Conservation (phyloP, 2,329 filamentous ascomycete genomes). For the Biscogniauxia sp. region DNA sequence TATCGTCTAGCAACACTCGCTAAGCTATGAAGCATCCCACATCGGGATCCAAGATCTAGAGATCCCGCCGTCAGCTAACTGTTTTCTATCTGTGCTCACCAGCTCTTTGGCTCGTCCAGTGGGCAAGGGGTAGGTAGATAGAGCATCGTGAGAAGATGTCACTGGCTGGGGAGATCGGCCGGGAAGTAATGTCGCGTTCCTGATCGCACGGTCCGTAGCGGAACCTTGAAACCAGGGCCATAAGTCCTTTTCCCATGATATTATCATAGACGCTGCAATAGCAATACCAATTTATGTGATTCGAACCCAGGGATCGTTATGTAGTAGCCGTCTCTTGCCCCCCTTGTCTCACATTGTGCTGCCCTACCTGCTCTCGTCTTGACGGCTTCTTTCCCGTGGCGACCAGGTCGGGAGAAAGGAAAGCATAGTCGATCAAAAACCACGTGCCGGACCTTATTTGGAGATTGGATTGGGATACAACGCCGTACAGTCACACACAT, state of each 20-base stretch:
- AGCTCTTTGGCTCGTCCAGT: not conserved
- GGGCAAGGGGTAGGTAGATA: not conserved
- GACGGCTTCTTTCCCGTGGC: slow-evolving; percentile 23
- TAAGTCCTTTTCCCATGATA: slow-evolving; percentile 1
- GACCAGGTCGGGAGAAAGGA: slow-evolving; percentile 24
- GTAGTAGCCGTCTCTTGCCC: slow-evolving; percentile 3
- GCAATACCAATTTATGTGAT: slow-evolving; percentile 10
- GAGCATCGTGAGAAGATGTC: not conserved
- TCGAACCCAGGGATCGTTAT: slow-evolving; percentile 8
- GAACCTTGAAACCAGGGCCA: slow-evolving; percentile 18
- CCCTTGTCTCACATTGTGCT: slow-evolving; percentile 12
- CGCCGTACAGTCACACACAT: slow-evolving; percentile 4
- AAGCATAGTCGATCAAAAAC: slow-evolving; percentile 21
- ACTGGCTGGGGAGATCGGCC: not conserved
- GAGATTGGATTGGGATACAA: slow-evolving; percentile 15
- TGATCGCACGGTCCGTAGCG: slow-evolving; percentile 7
- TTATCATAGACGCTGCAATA: slow-evolving; percentile 9
- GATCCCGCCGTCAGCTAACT: not conserved
- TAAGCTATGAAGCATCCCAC: not conserved
- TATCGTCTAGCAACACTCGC: not conserved
- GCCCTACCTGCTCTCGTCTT: slow-evolving; percentile 9
- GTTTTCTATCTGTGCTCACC: not conserved
- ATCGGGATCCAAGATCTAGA: not conserved
- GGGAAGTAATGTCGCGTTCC: slow-evolving; percentile 4
- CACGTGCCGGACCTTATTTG: slow-evolving; percentile 20